Evolutionary conservation across 495 filamentous ascomycete genomes (phyloP).

Genomic region (Talaromyces nanjingensis): DNA sequence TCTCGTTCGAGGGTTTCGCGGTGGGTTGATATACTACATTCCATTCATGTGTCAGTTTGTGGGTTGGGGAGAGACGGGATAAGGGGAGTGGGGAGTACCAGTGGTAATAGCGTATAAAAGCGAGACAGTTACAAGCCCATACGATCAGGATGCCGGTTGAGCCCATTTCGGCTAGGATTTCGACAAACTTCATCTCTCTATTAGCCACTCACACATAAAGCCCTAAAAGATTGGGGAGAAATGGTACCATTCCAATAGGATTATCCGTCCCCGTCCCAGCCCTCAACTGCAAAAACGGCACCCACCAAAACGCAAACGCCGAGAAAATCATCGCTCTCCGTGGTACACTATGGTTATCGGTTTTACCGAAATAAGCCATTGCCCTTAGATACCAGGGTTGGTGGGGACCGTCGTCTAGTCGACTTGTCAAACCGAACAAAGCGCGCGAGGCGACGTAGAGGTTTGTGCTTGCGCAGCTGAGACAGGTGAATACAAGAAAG

Average conservation of each 20-base stretch:
- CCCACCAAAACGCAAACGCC: conserved; percentile 32
- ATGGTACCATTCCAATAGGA: conserved; percentile 8
- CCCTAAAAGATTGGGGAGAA: neutral
- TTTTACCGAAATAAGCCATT: conserved; percentile 28
- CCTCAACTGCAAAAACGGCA: conserved; percentile 33
- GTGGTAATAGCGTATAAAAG: conserved; percentile 35
- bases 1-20: conserved; percentile 15
- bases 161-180: conserved; percentile 28
- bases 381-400: conserved; percentile 11
- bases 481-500: conserved; percentile 33
- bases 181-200: conserved; percentile 19
- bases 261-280: conserved; percentile 3
- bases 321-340: conserved; percentile 32
- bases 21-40: conserved; percentile 21
- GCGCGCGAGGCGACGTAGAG: conserved; percentile 42
- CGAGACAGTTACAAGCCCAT: conserved; percentile 37
- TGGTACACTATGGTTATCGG: conserved; percentile 26
- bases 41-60: neutral
- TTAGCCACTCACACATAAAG: neutral
- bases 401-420: conserved; percentile 14
- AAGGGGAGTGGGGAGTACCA: conserved; percentile 15
- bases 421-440: conserved; percentile 35
- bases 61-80: too few species aligned
- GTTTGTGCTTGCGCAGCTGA: conserved; percentile 34
- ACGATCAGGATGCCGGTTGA: conserved; percentile 35